Evolutionary conservation across 2,329 filamentous ascomycete species (phyloP).

Genomic region (Rhynchosporium agropyri): DNA sequence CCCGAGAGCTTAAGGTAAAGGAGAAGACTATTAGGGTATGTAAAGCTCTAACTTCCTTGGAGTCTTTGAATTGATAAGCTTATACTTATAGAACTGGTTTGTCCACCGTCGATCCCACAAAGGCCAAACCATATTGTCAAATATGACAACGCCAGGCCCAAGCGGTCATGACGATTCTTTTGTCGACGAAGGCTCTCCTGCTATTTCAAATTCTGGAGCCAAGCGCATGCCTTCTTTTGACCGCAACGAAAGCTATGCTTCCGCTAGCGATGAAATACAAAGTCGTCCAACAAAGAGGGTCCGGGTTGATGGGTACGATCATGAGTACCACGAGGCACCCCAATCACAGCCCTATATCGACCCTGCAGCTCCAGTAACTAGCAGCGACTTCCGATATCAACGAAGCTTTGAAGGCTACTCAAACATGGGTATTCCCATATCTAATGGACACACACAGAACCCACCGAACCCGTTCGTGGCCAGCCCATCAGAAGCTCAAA

Average conservation of each 20-base stretch:
- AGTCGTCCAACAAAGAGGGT: neutral
- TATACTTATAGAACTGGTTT: conserved; percentile 24
- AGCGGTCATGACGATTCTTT: neutral
- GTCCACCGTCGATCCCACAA: conserved; percentile 14
- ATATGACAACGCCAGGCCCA: neutral
- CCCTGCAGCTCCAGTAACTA: neutral
- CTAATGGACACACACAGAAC: too few relatives aligned
- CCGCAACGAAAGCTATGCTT: neutral
- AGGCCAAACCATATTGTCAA: conserved; percentile 3
- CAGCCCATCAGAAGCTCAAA: neutral
- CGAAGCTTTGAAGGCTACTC: neutral
- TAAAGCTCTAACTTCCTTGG: neutral
- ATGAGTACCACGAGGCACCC: neutral
- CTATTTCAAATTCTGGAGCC: neutral
- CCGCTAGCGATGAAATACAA: neutral
- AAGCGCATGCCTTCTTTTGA: neutral
- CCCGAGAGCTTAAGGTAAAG: conserved; percentile 16
- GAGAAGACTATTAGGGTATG: conserved; percentile 23
- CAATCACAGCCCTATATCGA: neutral
- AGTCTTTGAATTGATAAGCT: neutral
- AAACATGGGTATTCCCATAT: too few relatives aligned
- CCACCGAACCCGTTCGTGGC: neutral
- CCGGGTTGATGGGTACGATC: neutral
- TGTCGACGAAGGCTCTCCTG: neutral
- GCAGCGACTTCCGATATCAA: neutral